A percentile compares a stretch with the other conserved stretches of the same genome.
These are phyloP conservation scores for Actinomortierella ambigua DNA, from an alignment of 371 early-diverging fungal genomes.

Conservation along the genomic window DNA sequence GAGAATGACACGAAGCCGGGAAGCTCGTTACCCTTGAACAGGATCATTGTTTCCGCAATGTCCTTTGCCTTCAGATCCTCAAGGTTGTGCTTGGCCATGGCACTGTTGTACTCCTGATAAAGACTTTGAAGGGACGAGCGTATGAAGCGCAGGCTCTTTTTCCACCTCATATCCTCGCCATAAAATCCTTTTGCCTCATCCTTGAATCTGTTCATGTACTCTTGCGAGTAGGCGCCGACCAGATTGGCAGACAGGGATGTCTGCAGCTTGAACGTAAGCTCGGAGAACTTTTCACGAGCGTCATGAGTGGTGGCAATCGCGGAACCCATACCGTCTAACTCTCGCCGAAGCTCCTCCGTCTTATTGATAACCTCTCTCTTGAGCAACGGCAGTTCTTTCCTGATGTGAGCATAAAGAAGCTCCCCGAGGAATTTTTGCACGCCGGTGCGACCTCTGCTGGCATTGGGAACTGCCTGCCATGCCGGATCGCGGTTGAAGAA, in stretches of 20 bases:
- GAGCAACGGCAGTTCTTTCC: conserved; percentile 27
- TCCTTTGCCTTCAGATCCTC: conserved; percentile 11
- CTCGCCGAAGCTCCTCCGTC: neutral
- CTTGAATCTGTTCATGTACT: conserved; percentile 16
- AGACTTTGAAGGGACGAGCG: conserved; percentile 16
- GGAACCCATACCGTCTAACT: conserved; percentile 11
- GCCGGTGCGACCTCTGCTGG: conserved; percentile 15
- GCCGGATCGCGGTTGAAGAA: conserved; percentile 23
- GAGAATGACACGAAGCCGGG: conserved; percentile 30
- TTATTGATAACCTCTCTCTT: conserved; percentile 13
- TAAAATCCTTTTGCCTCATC: neutral
- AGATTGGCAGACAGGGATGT: conserved; percentile 14
- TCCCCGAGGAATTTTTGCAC: conserved; percentile 21
- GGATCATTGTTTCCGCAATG: conserved; percentile 18
- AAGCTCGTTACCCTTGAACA: conserved; percentile 25
- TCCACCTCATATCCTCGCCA: conserved; percentile 1
- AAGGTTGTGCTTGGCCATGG: conserved; percentile 18
- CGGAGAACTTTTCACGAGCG: conserved; percentile 18
- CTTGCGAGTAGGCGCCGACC: conserved; percentile 18
- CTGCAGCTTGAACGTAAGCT: conserved; percentile 14
- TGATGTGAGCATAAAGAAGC: conserved; percentile 23
- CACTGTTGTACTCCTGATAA: conserved; percentile 13
- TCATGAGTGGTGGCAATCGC: conserved; percentile 1
- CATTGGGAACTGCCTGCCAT: conserved; percentile 14
- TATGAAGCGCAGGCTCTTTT: conserved; percentile 3